Base-by-base conservation (phyloP, 768 basidiomycete species). In the Xanthoconium stramineum region DNA sequence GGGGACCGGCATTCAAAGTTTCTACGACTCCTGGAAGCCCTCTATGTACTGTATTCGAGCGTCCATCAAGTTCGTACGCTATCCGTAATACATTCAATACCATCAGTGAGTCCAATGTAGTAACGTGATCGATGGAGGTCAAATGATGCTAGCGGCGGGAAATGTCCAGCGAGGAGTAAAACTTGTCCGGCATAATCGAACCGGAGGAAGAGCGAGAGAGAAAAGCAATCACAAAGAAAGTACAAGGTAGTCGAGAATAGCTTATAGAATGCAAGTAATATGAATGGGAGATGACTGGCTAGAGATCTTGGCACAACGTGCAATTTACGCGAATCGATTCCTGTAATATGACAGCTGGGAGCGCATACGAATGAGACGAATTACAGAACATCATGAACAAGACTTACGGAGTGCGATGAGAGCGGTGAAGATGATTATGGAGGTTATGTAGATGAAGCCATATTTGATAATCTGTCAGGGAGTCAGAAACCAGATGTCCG, bases 361-460 rank as follows among this genome's bases (percentile, higher is more conserved):
- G 40, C 58, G 56, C 49, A 20, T 15, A 52, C 53, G 40, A 44
- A 48, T 50, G 38, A 58, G 61, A 12, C 33, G 32, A 45, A 47
- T 48, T 57, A 55, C 15, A 55, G 51, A 43, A 65, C 39, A 1
- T 15, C 11, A 50, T n/a, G 13, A n/a, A 14, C 20, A 5, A 39
- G 36, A 82, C 89, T 77, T 72, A 91, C 89, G 91, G 61, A 89
- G 70, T 63, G 80, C 84, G 68, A 98, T 85, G 61, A 97, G 79
- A 42, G 83, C 84, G 37, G 84, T 80, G 65, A 96, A 92, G 57
- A 84, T 60, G 52, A 80, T 79, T 55, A 95, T 80, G 61, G 85
- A 80, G 44, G 80, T 48, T 37, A 88, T 70, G 72, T 90, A 98
- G 46, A 94, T 70, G 50, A 88, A 73, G 45, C 94, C 88, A 63